A percentile compares a stretch with the other conserved stretches of the same genome.
Evolutionary conservation across 2,329 filamentous ascomycete species (phyloP).

Genomic region (Ceratocystis alfenasii): DNA sequence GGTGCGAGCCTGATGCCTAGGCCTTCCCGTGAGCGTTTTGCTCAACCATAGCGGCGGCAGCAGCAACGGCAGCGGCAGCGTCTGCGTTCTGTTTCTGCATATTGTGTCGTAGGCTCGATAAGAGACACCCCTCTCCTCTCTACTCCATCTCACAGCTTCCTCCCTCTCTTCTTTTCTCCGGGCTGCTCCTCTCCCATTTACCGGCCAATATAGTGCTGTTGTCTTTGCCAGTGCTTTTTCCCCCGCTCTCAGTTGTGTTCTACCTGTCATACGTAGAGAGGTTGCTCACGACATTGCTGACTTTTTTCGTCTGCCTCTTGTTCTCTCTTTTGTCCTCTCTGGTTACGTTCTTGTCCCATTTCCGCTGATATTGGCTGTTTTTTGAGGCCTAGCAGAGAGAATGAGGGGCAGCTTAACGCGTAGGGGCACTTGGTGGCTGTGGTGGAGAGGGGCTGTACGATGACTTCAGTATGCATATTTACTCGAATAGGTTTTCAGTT

Average conservation of each 20-base stretch:
- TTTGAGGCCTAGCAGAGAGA: conserved; percentile 8
- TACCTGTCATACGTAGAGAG: not conserved
- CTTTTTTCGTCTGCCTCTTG: not conserved
- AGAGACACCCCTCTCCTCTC: not conserved
- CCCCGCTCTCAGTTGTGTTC: not conserved
- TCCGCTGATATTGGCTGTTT: conserved; percentile 4
- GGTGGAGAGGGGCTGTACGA: conserved; percentile 12
- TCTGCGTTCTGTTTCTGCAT: not conserved
- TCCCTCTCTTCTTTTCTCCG: not conserved
- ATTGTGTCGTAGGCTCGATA: not conserved
- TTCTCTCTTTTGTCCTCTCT: not conserved
- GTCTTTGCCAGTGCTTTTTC: not conserved
- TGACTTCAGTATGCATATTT: conserved; percentile 7
- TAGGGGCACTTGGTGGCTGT: conserved; percentile 11
- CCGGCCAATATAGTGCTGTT: not conserved
- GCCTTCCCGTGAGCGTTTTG: too few relatives aligned
- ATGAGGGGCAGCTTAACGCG: not conserved
- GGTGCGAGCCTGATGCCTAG: too few relatives aligned
- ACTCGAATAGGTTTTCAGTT: not conserved
- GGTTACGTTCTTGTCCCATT: not conserved
- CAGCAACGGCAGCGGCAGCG: not conserved
- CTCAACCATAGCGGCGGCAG: too few relatives aligned
- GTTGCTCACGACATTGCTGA: not conserved
- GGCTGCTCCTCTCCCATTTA: not conserved
- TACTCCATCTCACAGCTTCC: not conserved